Evolutionary conservation across 192 early-diverging fungal genomes (phyloP).

Genomic region (Coemansia asiatica): DNA sequence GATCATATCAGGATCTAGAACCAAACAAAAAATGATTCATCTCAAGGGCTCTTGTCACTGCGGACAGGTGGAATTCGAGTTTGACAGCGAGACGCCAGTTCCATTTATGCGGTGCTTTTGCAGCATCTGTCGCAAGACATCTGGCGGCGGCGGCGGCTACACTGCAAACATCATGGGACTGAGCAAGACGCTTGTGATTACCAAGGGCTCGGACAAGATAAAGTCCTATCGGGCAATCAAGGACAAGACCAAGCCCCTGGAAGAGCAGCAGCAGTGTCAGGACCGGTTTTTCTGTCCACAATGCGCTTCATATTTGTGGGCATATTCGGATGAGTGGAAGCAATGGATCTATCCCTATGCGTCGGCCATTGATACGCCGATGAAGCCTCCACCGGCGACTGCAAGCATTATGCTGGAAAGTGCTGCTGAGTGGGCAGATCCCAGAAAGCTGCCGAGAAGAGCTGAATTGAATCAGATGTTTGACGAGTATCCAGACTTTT

Average conservation of each 20-base stretch:
- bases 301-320: conserved; percentile 60
- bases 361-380: conserved; percentile 59
- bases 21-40: conserved; percentile 33
- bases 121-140: conserved; percentile 66
- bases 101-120: conserved; percentile 64
- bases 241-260: conserved; percentile 33
- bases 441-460: conserved; percentile 17
- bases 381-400: conserved; percentile 42
- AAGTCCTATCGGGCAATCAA: conserved; percentile 50
- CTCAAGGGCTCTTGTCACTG: conserved; percentile 67
- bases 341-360: conserved; percentile 55
- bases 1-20: not conserved
- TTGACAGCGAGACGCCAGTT: conserved; percentile 53
- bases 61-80: conserved; percentile 57
- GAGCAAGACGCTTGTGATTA: conserved; percentile 37
- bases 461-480: conserved; percentile 34
- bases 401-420: conserved; percentile 53
- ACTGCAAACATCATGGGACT: conserved; percentile 59
- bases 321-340: conserved; percentile 23
- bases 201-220: conserved; percentile 34
- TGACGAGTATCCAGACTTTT: conserved; percentile 56
- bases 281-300: conserved; percentile 60
- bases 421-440: conserved; percentile 53
- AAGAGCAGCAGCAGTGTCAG: conserved; percentile 50
- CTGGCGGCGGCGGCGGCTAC: conserved; percentile 63